Conservation (phyloP, 2,329 filamentous ascomycete species). For the Zarea fungicola region DNA sequence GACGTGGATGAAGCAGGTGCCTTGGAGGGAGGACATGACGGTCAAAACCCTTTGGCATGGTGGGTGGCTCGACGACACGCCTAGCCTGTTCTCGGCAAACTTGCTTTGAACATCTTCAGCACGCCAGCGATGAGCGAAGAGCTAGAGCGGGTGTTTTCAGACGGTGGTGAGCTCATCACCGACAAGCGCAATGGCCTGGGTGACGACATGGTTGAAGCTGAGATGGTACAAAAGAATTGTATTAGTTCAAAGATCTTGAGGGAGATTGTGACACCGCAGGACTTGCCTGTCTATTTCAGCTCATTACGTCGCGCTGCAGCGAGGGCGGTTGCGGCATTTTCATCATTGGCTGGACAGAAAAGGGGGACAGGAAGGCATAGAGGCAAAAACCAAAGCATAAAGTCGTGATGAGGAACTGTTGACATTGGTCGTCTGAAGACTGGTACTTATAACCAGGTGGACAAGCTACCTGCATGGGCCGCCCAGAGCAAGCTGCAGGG, state of each 20-base stretch:
- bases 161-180: neutral
- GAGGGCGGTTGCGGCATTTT: no score
- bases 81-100: neutral
- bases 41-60: neutral
- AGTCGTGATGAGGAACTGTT: no score
- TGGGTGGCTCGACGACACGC: neutral
- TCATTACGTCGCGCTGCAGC: no score
- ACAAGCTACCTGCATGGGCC: no score
- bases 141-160: neutral
- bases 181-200: neutral
- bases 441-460: no score
- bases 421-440: no score
- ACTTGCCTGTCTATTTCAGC: no score
- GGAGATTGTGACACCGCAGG: neutral
- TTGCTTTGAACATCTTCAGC: slow-evolving; percentile 3
- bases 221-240: slow-evolving; percentile 2
- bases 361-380: no score
- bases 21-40: neutral
- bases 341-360: no score
- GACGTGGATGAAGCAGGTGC: neutral
- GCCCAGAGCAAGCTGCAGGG: no score
- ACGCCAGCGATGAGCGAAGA: neutral
- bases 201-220: neutral
- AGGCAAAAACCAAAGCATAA: no score
- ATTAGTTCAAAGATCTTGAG: neutral